Percentiles rank a stretch among this genome's conserved stretches.
These are phyloP conservation scores for Lagenidium sp. DNA, from an alignment of 352 stramenopile species.

Conservation along the genomic window DNA sequence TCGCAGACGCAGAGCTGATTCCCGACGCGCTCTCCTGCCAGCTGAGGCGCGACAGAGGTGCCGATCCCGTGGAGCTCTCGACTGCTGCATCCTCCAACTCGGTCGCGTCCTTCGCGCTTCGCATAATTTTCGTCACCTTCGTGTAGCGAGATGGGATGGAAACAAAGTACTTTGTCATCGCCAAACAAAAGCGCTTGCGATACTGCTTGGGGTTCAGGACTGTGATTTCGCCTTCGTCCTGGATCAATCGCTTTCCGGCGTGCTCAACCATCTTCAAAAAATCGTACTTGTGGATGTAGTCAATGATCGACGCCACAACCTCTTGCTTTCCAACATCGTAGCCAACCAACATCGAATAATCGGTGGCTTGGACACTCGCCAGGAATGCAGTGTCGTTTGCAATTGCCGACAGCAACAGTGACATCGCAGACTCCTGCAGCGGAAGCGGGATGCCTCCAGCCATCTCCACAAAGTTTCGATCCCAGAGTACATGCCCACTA, in stretches of 20 bases:
- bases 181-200: slow-evolving; percentile 71
- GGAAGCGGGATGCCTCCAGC: slow-evolving; percentile 71
- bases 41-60: too few relatives aligned
- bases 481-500: slow-evolving; percentile 58
- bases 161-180: slow-evolving; percentile 88
- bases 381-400: slow-evolving; percentile 83
- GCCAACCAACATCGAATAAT: slow-evolving; percentile 85
- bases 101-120: slow-evolving; percentile 19
- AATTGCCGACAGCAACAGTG: slow-evolving; percentile 70
- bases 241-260: slow-evolving; percentile 79
- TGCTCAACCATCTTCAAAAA: slow-evolving; percentile 89
- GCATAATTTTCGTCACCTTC: slow-evolving; percentile 62
- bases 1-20: too few relatives aligned
- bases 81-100: too few relatives aligned
- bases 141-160: slow-evolving; percentile 83
- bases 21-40: too few relatives aligned
- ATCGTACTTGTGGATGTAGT: slow-evolving; percentile 89
- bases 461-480: slow-evolving; percentile 85
- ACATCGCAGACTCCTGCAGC: slow-evolving; percentile 77
- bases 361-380: slow-evolving; percentile 73
- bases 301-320: slow-evolving; percentile 82
- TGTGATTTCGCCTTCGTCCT: slow-evolving; percentile 85
- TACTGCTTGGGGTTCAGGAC: slow-evolving; percentile 85
- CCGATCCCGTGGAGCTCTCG: too few relatives aligned
- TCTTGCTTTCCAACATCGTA: slow-evolving; percentile 85